Percentiles rank a stretch among this genome's conserved stretches.
These are phyloP conservation scores for Pelargonium myrrhifolium DNA, from an alignment of 441 rosid genomes.

Conservation along the genomic window DNA sequence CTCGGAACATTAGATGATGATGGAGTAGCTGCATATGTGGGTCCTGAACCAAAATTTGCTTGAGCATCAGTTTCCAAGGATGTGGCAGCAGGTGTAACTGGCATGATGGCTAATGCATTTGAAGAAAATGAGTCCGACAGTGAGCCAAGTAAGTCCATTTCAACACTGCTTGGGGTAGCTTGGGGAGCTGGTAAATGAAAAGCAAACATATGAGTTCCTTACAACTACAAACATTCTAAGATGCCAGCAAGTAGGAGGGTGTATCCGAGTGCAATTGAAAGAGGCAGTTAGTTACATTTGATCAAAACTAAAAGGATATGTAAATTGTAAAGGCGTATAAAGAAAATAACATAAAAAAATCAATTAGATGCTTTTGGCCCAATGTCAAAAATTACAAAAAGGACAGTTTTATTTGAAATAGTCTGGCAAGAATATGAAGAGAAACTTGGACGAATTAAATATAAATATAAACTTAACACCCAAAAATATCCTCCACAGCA, in stretches of 20 bases:
- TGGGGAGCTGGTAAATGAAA: conserved; percentile 30
- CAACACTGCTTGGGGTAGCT: conserved; percentile 41
- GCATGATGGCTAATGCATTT: conserved; percentile 59
- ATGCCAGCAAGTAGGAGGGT: neutral
- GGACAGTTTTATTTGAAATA: neutral
- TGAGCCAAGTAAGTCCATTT: conserved; percentile 81
- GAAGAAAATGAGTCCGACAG: conserved; percentile 40
- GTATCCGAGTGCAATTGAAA: neutral
- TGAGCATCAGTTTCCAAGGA: conserved; percentile 37
- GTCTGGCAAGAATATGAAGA: neutral
- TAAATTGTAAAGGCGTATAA: neutral
- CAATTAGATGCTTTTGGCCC: neutral
- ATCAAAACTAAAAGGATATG: neutral
- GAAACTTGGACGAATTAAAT: neutral
- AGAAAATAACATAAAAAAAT: neutral
- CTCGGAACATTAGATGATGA: conserved; percentile 31
- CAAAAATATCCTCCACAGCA: neutral
- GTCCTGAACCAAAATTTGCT: conserved; percentile 35
- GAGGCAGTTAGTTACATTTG: neutral
- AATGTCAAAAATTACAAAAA: neutral
- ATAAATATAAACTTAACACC: neutral
- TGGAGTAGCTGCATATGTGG: conserved; percentile 44
- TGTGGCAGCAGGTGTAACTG: conserved; percentile 33
- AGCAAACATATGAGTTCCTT: conserved; percentile 6
- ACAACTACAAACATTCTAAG: conserved; percentile 22